Conservation (phyloP, 2,329 filamentous ascomycete genomes). For the Phyllachora maydis region DNA sequence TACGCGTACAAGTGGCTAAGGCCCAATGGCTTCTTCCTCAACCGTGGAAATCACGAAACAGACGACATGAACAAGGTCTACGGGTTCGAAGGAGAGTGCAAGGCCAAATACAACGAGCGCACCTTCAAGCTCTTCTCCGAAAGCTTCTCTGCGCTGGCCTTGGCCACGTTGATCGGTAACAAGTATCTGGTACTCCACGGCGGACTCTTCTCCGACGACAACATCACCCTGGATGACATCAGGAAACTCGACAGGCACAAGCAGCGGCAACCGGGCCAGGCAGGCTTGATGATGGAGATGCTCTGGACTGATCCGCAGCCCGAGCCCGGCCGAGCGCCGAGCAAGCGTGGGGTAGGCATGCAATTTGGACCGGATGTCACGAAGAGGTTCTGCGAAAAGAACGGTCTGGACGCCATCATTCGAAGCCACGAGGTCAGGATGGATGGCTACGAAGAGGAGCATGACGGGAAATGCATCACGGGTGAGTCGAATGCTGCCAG, state of each 20-base stretch:
- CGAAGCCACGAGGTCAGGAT: conserved; percentile 95
- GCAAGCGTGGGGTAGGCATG: conserved; percentile 89
- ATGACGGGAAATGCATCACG: conserved; percentile 87
- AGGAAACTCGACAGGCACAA: conserved; percentile 78
- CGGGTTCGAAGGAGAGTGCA: conserved; percentile 95
- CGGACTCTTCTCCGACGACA: conserved; percentile 90
- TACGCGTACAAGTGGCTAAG: conserved; percentile 96
- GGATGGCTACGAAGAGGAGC: conserved; percentile 98
- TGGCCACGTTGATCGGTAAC: conserved; percentile 78
- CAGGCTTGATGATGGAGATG: conserved; percentile 99
- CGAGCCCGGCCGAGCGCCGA: conserved; percentile 68
- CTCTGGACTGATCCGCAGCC: conserved; percentile 95
- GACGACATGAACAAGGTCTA: conserved; percentile 99
- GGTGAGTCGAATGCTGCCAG: conserved; percentile 24
- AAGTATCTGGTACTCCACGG: conserved; percentile 90
- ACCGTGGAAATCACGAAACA: conserved; percentile 95
- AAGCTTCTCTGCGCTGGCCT: conserved; percentile 81
- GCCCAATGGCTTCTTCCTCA: conserved; percentile 77
- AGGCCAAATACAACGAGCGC: conserved; percentile 89
- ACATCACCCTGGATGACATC: conserved; percentile 78
- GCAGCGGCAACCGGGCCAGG: conserved; percentile 81
- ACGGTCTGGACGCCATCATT: conserved; percentile 85
- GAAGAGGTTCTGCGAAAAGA: conserved; percentile 89
- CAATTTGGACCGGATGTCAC: conserved; percentile 96
- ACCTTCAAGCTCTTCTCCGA: conserved; percentile 93